Conservation (phyloP, 148 eudicot species). For the Fagopyrum tataricum region DNA sequence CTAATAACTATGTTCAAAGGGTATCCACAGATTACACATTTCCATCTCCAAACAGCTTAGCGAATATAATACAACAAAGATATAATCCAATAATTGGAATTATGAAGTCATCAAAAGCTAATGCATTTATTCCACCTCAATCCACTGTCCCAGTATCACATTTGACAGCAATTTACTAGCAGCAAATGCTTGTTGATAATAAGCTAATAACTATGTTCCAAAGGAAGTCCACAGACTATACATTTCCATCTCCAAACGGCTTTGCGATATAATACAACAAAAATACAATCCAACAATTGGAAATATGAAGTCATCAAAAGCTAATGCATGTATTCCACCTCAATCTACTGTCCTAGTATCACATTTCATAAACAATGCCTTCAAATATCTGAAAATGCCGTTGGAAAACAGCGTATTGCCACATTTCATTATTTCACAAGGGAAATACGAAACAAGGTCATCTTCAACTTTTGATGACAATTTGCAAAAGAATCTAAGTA, state of each 20-base stretch:
- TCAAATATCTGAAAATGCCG: background rate
- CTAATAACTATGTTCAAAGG: too few species aligned
- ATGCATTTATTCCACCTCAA: too few species aligned
- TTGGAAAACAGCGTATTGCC: background rate
- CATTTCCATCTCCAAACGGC: background rate
- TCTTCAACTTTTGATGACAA: background rate
- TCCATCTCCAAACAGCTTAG: background rate
- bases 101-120: too few species aligned
- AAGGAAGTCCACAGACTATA: background rate
- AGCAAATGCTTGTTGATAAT: too few species aligned
- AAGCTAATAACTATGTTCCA: too few species aligned
- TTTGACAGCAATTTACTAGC: too few species aligned
- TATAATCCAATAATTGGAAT: background rate
- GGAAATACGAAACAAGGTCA: background rate
- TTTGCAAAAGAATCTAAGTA: background rate
- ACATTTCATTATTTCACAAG: background rate
- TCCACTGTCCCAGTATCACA: too few species aligned
- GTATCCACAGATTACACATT: background rate
- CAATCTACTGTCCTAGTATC: background rate
- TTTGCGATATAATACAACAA: background rate
- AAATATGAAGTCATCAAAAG: background rate
- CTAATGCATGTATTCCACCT: background rate
- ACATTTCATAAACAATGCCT: background rate
- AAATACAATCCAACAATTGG: background rate
- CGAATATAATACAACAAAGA: background rate